Percentiles rank a stretch among this genome's conserved stretches.
These are phyloP conservation scores for Pleurotus salmoneostramineus DNA, from an alignment of 768 basidiomycete genomes.

Conservation along the genomic window DNA sequence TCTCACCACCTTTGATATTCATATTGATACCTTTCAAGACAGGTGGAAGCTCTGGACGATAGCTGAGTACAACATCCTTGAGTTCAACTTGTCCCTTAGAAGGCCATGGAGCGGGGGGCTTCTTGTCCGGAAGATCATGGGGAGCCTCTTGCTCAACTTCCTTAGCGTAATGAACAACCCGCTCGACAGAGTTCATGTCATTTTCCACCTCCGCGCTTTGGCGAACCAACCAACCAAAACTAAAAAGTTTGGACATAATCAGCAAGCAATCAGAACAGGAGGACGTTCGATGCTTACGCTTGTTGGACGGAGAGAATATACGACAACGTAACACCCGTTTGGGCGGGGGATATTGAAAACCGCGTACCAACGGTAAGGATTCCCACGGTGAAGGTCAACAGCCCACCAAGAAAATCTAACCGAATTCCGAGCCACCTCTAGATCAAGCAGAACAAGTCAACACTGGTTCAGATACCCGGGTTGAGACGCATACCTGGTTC, in stretches of 20 bases:
- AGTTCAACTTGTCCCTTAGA: constrained; percentile 68
- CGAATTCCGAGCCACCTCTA: constrained; percentile 86
- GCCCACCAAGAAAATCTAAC: constrained; percentile 76
- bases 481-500: constrained; percentile 55
- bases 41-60: constrained; percentile 83
- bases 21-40: constrained; percentile 84
- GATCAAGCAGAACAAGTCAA: not conserved
- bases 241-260: constrained; percentile 17
- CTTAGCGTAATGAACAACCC: constrained; percentile 77
- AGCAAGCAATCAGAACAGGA: not conserved
- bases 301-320: constrained; percentile 81
- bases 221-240: constrained; percentile 74
- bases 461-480: not conserved
- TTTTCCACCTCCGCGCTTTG: constrained; percentile 88
- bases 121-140: constrained; percentile 56
- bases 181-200: constrained; percentile 89
- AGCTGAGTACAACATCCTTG: constrained; percentile 71
- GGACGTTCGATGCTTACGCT: constrained; percentile 27
- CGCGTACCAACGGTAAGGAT: constrained; percentile 75
- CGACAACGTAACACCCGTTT: constrained; percentile 73
- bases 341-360: constrained; percentile 71
- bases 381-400: constrained; percentile 74
- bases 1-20: constrained; percentile 71
- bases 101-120: constrained; percentile 71
- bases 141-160: constrained; percentile 81